Evolutionary conservation across 306 rosid genomes (phyloP), one percentile per base, ranked within the genome.

Genomic region (Quercus robur): DNA sequence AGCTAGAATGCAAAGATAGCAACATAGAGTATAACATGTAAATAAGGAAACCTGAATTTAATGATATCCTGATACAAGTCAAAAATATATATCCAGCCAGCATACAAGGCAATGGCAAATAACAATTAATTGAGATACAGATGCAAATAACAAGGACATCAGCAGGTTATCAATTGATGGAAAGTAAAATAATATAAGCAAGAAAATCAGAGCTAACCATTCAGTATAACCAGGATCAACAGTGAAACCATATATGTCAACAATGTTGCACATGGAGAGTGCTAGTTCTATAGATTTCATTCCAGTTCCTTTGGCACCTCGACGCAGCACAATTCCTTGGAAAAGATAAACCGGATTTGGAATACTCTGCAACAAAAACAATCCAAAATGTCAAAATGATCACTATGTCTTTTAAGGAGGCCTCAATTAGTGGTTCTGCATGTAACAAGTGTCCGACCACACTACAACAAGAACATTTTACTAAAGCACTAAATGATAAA

Each of bases 291-390:
- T 82, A 58, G 99, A 93, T 85, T 95, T 95, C 99, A 95, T 95
- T 81, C 99, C 99, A 54, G 99, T 95, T 90, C 99, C 99, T 88
- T 95, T 95, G 83, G 99, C 99, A 81, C 99, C 99, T 79, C 99
- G 93, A 59, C 99, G 99, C 52, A 95, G 89, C 69, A 95, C 99
- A 77, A 95, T 93, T 20, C 99, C 99, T 91, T 95, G 99, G 88
- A 95, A 95, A 77, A 95, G 98, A 85, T 95, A 95, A 66, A 95
- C 98, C 74, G 98, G 99, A 83, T 93, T 95, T 77, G 97, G 90
- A n/a, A n/a, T n/a, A n/a, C n/a, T n/a, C n/a, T n/a, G n/a, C n/a
- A n/a, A n/a, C n/a, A n/a, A n/a, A n/a, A n/a, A n/a, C n/a, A n/a
- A n/a, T n/a, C n/a, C n/a, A n/a, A n/a, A n/a, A n/a, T n/a, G n/a